phyloP scores from a whole-genome alignment of 306 rosid genomes.

The Acacia acuminata region DNA sequence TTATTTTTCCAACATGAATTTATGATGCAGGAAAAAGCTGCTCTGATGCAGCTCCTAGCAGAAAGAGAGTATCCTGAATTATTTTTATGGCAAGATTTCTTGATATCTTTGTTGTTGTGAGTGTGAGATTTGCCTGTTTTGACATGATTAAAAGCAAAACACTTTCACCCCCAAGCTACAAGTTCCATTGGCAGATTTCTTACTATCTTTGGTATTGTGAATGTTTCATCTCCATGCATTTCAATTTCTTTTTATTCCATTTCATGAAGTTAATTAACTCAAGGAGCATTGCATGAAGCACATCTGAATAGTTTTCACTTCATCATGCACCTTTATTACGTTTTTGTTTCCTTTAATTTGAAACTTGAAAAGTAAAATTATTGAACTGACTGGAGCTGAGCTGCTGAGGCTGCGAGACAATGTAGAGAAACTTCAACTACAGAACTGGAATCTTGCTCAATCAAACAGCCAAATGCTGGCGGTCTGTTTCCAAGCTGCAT shows the following conservation, averaged over 20 bases:
- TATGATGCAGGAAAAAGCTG: slow-evolving; percentile 64
- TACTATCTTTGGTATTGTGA: neutral
- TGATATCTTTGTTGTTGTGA: neutral
- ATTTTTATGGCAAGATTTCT: neutral
- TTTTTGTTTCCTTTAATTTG: slow-evolving; percentile 34
- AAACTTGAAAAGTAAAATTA: slow-evolving; percentile 51
- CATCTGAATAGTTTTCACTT: neutral
- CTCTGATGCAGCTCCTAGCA: slow-evolving; percentile 52
- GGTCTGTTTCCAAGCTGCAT: slow-evolving; percentile 35
- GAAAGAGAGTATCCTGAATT: slow-evolving; percentile 78
- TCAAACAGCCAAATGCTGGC: slow-evolving; percentile 76
- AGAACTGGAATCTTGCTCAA: slow-evolving; percentile 87
- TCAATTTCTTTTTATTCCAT: neutral
- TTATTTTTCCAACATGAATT: slow-evolving; percentile 2
- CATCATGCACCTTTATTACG: neutral
- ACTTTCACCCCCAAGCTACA: neutral
- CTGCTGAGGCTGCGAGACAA: slow-evolving; percentile 56
- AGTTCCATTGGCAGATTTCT: neutral
- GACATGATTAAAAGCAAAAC: neutral
- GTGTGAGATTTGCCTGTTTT: neutral
- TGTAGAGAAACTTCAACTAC: slow-evolving; percentile 76
- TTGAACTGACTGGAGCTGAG: slow-evolving; percentile 70
- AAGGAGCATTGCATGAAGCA: neutral
- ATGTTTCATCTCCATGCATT: neutral
- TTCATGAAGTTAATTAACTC: neutral